A percentile compares a stretch with the other conserved stretches of the same genome.
These are phyloP conservation scores for Cordyceps cateniannulata DNA, from an alignment of 2,329 filamentous ascomycete genomes.

Conservation along the genomic window DNA sequence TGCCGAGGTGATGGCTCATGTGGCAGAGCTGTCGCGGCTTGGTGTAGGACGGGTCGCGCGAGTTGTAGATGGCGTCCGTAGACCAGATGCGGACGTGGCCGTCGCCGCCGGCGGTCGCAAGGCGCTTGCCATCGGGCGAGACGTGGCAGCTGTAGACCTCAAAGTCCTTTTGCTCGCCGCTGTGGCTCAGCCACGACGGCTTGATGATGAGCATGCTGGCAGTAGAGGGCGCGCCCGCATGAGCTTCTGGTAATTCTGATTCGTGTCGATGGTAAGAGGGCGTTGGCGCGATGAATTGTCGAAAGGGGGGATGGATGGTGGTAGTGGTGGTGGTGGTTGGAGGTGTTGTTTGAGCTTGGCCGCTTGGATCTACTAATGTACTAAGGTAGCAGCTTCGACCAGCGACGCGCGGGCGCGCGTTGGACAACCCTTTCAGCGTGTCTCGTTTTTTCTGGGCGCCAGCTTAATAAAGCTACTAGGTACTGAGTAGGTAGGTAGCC, in stretches of 20 bases:
- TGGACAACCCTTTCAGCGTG: conserved; percentile 10
- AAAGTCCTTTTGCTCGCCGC: conserved; percentile 95
- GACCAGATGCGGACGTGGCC: conserved; percentile 98
- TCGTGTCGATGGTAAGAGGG: conserved; percentile 1
- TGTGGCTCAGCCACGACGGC: conserved; percentile 92
- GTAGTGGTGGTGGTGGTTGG: background rate
- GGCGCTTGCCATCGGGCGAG: conserved; percentile 83
- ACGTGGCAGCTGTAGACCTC: conserved; percentile 98
- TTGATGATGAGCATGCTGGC: conserved; percentile 76
- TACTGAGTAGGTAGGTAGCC: too few relatives aligned
- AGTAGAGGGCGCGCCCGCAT: conserved; percentile 1
- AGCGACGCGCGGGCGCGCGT: conserved; percentile 13
- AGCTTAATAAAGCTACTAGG: too few relatives aligned
- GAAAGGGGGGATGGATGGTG: background rate
- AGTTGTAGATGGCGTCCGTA: conserved; percentile 84
- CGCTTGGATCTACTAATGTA: background rate
- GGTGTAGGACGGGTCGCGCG: conserved; percentile 62
- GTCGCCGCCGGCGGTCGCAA: conserved; percentile 94
- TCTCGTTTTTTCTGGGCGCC: background rate
- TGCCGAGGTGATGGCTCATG: conserved; percentile 97
- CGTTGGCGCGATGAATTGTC: background rate
- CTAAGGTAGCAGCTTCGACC: background rate
- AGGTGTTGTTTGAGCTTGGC: conserved; percentile 5
- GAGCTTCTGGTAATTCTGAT: background rate
- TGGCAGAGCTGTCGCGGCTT: conserved; percentile 91